These are phyloP conservation scores for Ulota crispa DNA, from an alignment of 225 moss, liverwort and hornwort species.

Conservation along the genomic window DNA sequence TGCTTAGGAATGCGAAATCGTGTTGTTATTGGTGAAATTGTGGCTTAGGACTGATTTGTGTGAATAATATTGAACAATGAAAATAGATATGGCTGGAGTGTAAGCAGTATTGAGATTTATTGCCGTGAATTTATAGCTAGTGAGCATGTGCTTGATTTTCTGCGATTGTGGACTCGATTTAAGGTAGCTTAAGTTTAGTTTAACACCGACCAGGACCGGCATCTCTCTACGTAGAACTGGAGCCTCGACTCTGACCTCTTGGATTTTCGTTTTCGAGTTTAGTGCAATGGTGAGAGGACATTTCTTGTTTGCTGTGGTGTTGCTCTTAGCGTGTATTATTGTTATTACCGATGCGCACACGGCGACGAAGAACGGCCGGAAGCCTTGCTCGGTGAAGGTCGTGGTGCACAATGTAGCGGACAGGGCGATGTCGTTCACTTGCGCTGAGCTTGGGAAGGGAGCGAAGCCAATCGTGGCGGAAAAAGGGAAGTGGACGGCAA, in stretches of 20 bases:
- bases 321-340: not conserved
- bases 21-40: not conserved
- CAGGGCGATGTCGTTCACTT: slow-evolving; percentile 20
- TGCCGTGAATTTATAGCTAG: not conserved
- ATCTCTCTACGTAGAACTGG: not conserved
- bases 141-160: not conserved
- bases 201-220: not conserved
- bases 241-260: not conserved
- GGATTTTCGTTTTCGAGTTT: not conserved
- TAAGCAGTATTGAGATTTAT: not conserved
- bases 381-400: slow-evolving; percentile 33
- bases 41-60: not conserved
- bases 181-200: too few relatives aligned
- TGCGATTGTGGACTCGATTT: not conserved
- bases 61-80: too few relatives aligned
- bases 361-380: not conserved
- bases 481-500: slow-evolving; percentile 38
- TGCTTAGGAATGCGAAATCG: not conserved
- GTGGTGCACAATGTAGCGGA: slow-evolving; percentile 39
- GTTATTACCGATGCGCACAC: slow-evolving; percentile 14
- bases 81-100: not conserved
- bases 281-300: slow-evolving; percentile 23
- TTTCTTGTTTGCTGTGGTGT: slow-evolving; percentile 1
- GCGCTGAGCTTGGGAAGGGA: slow-evolving; percentile 28
- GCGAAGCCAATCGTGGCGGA: slow-evolving; percentile 17